Percentiles rank a stretch among this genome's conserved stretches.
phyloP scores from a whole-genome alignment of 441 rosid genomes.

The Theobroma grandiflorum region DNA sequence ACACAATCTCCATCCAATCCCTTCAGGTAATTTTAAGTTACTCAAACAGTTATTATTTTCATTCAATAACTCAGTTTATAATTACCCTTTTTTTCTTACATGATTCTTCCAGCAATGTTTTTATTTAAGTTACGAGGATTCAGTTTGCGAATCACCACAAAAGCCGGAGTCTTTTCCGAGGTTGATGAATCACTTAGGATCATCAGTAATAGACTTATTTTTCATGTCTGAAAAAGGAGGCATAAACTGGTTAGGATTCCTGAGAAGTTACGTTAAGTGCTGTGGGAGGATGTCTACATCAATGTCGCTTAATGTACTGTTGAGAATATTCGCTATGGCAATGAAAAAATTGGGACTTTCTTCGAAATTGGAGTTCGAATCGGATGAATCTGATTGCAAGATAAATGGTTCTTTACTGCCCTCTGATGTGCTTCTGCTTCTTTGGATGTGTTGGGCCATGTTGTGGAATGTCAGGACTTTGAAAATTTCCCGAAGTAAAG shows the following conservation, averaged over 20 bases:
- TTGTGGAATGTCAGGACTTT: slow-evolving; percentile 58
- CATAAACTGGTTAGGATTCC: slow-evolving; percentile 74
- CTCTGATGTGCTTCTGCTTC: slow-evolving; percentile 57
- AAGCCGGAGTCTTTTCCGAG: slow-evolving; percentile 52
- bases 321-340: slow-evolving; percentile 57
- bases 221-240: slow-evolving; percentile 62
- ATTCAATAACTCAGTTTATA: background rate
- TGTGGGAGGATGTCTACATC: slow-evolving; percentile 85
- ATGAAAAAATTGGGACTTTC: slow-evolving; percentile 53
- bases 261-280: slow-evolving; percentile 74
- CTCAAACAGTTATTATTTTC: background rate
- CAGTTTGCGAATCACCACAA: slow-evolving; percentile 47
- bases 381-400: slow-evolving; percentile 67
- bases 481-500: slow-evolving; percentile 30
- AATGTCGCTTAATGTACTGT: slow-evolving; percentile 52
- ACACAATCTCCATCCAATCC: slow-evolving; percentile 55
- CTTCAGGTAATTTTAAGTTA: slow-evolving; percentile 56
- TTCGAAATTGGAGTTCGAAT: slow-evolving; percentile 68
- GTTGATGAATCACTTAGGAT: slow-evolving; percentile 62
- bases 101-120: slow-evolving; percentile 64
- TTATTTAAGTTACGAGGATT: slow-evolving; percentile 46
- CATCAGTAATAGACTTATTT: slow-evolving; percentile 67
- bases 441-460: slow-evolving; percentile 86
- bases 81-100: background rate
- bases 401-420: slow-evolving; percentile 62